Base-by-base conservation (phyloP, 2,329 filamentous ascomycete genomes). In the Arthrinium puccinioides region DNA sequence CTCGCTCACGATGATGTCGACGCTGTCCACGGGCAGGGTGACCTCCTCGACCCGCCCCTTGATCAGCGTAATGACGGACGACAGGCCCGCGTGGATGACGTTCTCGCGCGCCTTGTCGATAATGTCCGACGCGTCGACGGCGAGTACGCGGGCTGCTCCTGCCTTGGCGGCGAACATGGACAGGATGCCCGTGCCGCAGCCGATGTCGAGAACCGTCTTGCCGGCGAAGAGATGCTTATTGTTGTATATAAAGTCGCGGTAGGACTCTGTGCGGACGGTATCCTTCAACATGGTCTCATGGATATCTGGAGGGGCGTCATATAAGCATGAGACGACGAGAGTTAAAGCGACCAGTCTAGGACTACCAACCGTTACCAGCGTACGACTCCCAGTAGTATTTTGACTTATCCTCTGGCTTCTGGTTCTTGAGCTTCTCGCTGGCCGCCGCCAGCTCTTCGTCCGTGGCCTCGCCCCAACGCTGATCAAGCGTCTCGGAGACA, bases 281-380 rank as follows among this genome's bases (percentile, higher is more conserved):
- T 97, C 89, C 59, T 95, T 94, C 44, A 97, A 74, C 89, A 97
- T 97, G 7, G 84, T 88, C 56, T 95, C 87, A 59, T 97, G 89
- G 39, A 97, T 96, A 40, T 87, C 86, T 84, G 55, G n/a, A 14
- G n/a, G n/a, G n/a, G n/a, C n/a, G 6, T 14, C 4, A 4, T 18
- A 14, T 36, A 2, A 38, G n/a, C n/a, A n/a, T n/a, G n/a, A n/a
- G n/a, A n/a, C n/a, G 13, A 15, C 25, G 33, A 27, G 33, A 32
- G 23, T n/a, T n/a, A n/a, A n/a, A n/a, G n/a, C n/a, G n/a, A n/a
- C n/a, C n/a, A n/a, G n/a, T n/a, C n/a, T n/a, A n/a, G n/a, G 21
- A 14, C 27, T 28, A 49, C 67, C 44, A 61, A 84, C 82, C 79
- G 43, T 70, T 68, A 40, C 67, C 63, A 9, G 74, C 72, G 47